These are phyloP conservation scores for Helichrysum umbraculigerum DNA, from an alignment of 129 eudicot genomes.

Conservation along the genomic window DNA sequence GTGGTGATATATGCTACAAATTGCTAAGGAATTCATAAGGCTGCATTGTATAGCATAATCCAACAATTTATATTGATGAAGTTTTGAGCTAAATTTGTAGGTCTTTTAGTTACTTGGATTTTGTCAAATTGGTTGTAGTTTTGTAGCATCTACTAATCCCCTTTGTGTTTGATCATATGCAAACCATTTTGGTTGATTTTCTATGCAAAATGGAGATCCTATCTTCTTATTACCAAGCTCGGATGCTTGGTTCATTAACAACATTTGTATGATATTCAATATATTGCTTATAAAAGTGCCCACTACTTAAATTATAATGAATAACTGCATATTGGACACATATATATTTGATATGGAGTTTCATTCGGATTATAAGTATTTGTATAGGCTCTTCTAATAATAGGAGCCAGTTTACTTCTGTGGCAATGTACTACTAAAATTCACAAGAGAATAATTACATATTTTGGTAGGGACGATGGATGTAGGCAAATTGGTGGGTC, in stretches of 20 bases:
- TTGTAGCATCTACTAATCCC: conserved; percentile 16
- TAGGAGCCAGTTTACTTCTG: background rate
- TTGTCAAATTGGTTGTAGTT: background rate
- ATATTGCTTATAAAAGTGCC: conserved; percentile 1
- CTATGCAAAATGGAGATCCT: background rate
- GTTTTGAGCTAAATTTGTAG: background rate
- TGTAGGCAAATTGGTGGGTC: background rate
- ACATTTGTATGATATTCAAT: conserved; percentile 13
- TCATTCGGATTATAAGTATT: conserved; percentile 10
- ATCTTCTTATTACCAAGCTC: background rate
- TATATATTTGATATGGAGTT: conserved; percentile 16
- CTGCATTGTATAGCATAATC: background rate
- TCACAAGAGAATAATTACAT: background rate
- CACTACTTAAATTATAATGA: background rate
- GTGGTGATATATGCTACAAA: background rate
- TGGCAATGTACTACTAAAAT: background rate
- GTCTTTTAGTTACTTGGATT: background rate
- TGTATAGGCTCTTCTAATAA: background rate
- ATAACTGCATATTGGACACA: background rate
- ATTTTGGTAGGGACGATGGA: background rate
- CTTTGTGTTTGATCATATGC: conserved; percentile 13
- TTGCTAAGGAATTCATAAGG: conserved; percentile 2
- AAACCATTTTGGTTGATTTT: background rate
- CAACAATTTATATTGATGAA: background rate
- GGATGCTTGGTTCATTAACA: background rate